Conservation (phyloP, 2,329 filamentous ascomycete genomes). For the Penicillium polonicum region DNA sequence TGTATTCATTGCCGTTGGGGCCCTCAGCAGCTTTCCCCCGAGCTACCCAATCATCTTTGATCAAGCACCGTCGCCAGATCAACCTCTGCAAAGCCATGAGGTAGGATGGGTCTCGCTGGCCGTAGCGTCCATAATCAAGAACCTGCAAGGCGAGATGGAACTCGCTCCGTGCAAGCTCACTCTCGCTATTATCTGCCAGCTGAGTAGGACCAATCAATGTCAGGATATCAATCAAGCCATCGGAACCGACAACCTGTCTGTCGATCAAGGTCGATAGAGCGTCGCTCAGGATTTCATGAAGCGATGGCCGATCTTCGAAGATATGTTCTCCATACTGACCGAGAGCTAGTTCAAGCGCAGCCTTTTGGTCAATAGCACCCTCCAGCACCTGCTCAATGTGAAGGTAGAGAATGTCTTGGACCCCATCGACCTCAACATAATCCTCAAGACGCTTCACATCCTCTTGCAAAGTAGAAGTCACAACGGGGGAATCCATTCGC, state of each 20-base stretch:
- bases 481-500: conserved; percentile 20
- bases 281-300: conserved; percentile 70
- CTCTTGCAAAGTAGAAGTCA: conserved; percentile 41
- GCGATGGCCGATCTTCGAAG: conserved; percentile 60
- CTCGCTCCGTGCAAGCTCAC: conserved; percentile 55
- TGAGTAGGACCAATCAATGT: conserved; percentile 68
- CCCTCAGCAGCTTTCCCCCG: conserved; percentile 76
- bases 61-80: conserved; percentile 85
- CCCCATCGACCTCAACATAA: conserved; percentile 66
- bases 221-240: conserved; percentile 61
- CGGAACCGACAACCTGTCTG: conserved; percentile 63
- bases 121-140: conserved; percentile 54
- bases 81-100: conserved; percentile 30
- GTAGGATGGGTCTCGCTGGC: conserved; percentile 49
- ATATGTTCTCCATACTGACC: conserved; percentile 60
- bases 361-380: conserved; percentile 74
- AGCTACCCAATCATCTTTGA: conserved; percentile 78
- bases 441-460: conserved; percentile 58
- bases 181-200: conserved; percentile 47
- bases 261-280: conserved; percentile 68
- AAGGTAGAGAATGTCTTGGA: conserved; percentile 78
- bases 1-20: conserved; percentile 66
- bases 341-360: conserved; percentile 73
- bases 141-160: conserved; percentile 72
- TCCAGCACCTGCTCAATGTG: conserved; percentile 67